Evolutionary conservation across 2,329 filamentous ascomycete genomes (phyloP).

Genomic region (Huntiella decipiens): DNA sequence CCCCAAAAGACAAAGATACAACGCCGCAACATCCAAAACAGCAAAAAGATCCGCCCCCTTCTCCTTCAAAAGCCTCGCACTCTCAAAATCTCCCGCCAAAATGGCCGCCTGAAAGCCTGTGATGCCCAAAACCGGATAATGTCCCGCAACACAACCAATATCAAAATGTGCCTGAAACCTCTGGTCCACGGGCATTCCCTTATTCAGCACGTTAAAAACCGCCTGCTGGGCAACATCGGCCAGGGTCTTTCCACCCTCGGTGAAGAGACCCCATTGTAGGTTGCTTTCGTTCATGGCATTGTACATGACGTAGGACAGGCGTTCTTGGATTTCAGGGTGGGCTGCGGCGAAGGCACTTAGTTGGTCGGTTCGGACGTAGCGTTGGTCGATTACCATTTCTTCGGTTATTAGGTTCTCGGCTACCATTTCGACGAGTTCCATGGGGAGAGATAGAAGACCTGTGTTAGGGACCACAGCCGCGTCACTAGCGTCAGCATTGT

Average conservation of each 20-base stretch:
- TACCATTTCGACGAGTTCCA: background rate
- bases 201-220: background rate
- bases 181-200: background rate
- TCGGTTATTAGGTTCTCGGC: background rate
- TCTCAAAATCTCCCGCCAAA: background rate
- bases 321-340: background rate
- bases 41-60: too few species aligned
- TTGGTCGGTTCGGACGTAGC: background rate
- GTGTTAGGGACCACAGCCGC: background rate
- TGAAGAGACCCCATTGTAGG: background rate
- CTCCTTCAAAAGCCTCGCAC: background rate
- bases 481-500: too few species aligned
- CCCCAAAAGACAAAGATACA: background rate
- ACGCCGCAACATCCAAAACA: background rate
- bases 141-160: background rate
- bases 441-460: background rate
- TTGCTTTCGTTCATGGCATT: background rate
- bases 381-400: background rate
- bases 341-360: background rate
- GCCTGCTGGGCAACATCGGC: background rate
- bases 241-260: background rate
- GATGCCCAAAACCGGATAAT: background rate
- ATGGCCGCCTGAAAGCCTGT: background rate
- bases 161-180: background rate
- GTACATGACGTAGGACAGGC: background rate